Base-by-base conservation (phyloP, 2,329 filamentous ascomycete species). In the Myriosclerotinia duriaeana region DNA sequence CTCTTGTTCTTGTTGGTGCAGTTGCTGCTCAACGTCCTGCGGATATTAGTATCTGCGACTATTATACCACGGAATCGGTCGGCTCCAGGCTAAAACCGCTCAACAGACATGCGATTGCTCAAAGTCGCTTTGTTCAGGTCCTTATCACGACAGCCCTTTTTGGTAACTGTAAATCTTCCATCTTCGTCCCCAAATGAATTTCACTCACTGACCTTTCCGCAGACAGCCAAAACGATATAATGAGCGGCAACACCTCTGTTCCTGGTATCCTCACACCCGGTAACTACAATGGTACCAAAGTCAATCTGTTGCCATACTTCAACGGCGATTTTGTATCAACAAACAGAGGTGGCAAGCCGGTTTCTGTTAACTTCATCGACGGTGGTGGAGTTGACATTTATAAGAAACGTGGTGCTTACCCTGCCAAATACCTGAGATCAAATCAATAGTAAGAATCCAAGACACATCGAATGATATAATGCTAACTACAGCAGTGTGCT, bases 61-160 rank as follows among this genome's bases (percentile, higher is more conserved):
- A 87, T 76, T 88, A 88, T 77, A 87, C 85, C 44, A 85, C 79
- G 4, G 81, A 14, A 14, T 6, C 44, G 5, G 17, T 8, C 15
- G 44, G 44, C 7, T 46, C 17, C 44, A 8, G 17, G 44, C 44
- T 20, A 46, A 46, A 5, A 20, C 82, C n/a, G 75, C 87, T 14
- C 78, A 79, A 85, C 50, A 88, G 87, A 78, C 87, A 82, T 48
- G 83, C 83, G 22, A 80, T 78, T 40, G 87, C 86, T 74, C 85
- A 89, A 75, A 77, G 80, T 64, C 82, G 80, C 0, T 78, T 88
- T 2, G 71, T 88, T 72, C 85, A 82, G 2, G 77, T 85, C 1
- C 75, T 88, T 5, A 85, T 88, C 72, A 88, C 88, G 76, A 87
- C 85, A 8, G 86, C 83, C 26, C 84, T 88, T 68, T 85, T 87